phyloP scores from a whole-genome alignment of 73 alveolate genomes.

The Diophrys sp. region DNA sequence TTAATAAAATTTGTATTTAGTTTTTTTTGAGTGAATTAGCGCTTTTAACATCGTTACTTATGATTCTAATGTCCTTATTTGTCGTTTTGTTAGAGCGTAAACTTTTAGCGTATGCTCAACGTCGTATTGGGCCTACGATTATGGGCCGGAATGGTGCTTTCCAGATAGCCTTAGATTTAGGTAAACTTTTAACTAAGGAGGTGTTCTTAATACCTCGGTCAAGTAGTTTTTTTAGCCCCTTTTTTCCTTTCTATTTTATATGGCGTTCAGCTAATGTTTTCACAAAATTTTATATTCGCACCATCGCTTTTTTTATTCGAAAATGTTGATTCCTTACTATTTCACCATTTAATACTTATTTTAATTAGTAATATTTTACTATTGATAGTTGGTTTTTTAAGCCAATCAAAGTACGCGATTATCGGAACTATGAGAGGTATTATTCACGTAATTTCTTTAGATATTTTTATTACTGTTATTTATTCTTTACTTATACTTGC shows the following conservation, averaged over 20 bases:
- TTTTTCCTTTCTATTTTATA: constrained; percentile 14
- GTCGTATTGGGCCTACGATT: constrained; percentile 41
- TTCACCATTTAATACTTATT: constrained; percentile 14
- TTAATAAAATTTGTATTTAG: background rate
- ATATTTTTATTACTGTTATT: constrained; percentile 26
- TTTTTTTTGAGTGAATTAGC: constrained; percentile 24
- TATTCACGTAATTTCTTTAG: constrained; percentile 33
- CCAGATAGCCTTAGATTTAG: constrained; percentile 29
- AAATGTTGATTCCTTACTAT: constrained; percentile 19
- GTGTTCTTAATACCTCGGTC: constrained; percentile 26
- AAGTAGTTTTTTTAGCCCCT: constrained; percentile 19
- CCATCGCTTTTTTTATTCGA: constrained; percentile 10
- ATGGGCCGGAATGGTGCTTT: constrained; percentile 48
- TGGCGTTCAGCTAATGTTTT: constrained; percentile 13
- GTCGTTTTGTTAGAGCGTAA: constrained; percentile 38
- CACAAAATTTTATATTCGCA: constrained; percentile 40
- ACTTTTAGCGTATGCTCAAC: constrained; percentile 44
- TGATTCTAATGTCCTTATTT: constrained; percentile 18
- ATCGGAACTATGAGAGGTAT: constrained; percentile 36
- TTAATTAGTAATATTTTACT: constrained; percentile 27
- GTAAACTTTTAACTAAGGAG: constrained; percentile 34
- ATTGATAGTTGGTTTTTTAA: constrained; percentile 17
- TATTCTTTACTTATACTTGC: constrained; percentile 16
- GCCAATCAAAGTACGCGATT: constrained; percentile 37
- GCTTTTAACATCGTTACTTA: constrained; percentile 1